Base-by-base conservation (phyloP, 2,329 filamentous ascomycete genomes). In the Ophiostoma tasmaniense region DNA sequence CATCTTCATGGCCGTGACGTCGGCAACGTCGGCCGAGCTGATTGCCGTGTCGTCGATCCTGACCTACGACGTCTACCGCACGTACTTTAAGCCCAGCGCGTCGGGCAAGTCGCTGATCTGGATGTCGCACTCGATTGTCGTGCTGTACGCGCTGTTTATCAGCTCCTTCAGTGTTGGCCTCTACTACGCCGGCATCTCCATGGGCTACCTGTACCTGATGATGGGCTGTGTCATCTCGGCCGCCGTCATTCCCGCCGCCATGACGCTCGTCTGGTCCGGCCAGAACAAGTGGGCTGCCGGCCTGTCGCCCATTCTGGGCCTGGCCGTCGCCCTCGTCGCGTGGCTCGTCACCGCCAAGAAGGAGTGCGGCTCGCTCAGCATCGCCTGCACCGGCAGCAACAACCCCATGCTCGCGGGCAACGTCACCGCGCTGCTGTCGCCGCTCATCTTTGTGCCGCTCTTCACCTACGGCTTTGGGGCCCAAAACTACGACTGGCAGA, bases 201-300 rank as follows among this genome's bases (percentile, higher is more conserved):
- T 97, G 91, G 93, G 92, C 13, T 96, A 93, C 75, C 82, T 74
- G 13, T 74, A 74, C 66, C 81, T 96, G 1, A 86, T 96, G 76
- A 97, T 97, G 93, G 93, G 93, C 8, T 90, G 93, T 66, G 91
- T 97, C 74, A 95, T 97, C 75, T 92, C 89, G 0, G 87, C 90
- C 0, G 93, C 92, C 2, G 92, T 96, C 3, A 84, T 97, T 14
- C 93, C 93, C 0, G 91, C 92, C 0, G 89, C 91, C 0, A 80
- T 96, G 71, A 91, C 92, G 0, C 84, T 97, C 0, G 82, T 93
- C 70, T 97, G 92, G 92, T 86, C 85, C 66, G 87, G 89, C 1
- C 92, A 96, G 77, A 92, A 91, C 75, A 88, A 87, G 81, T 87
- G 86, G 76, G 90, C 91, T 0, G 91, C 90, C 0, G 86, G 87